Percentiles rank a stretch among this genome's conserved stretches.
phyloP scores from a whole-genome alignment of 371 early-diverging fungal species.

The Mortierella sp. region DNA sequence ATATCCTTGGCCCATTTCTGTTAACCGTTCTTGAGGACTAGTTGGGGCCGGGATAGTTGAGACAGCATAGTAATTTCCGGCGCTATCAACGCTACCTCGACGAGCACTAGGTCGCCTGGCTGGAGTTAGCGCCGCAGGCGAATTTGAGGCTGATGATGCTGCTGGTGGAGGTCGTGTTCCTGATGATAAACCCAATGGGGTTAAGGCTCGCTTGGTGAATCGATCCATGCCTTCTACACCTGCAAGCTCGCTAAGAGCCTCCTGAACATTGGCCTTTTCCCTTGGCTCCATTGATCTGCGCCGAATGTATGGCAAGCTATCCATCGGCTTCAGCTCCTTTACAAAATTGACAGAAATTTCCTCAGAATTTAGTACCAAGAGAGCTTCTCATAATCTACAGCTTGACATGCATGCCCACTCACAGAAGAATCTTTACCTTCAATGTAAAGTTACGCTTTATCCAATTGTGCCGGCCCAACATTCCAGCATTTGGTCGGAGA shows the following conservation, averaged over 20 bases:
- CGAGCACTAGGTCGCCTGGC: constrained; percentile 14
- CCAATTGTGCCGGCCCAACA: constrained; percentile 80
- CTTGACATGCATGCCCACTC: constrained; percentile 4
- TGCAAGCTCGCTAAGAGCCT: constrained; percentile 3
- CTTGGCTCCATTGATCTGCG: constrained; percentile 40
- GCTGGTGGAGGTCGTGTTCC: constrained; percentile 32
- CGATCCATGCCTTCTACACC: neutral
- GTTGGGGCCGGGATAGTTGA: constrained; percentile 44
- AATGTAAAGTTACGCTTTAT: constrained; percentile 55
- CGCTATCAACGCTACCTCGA: constrained; percentile 48
- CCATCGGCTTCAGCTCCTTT: constrained; percentile 52
- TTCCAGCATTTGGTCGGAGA: constrained; percentile 73
- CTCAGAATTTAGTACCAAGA: neutral
- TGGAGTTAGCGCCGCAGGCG: constrained; percentile 5
- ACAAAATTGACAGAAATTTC: neutral
- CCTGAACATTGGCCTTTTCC: constrained; percentile 12
- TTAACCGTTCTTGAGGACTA: constrained; percentile 3
- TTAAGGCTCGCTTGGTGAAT: constrained; percentile 28
- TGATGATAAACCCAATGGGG: constrained; percentile 36
- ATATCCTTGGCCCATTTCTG: constrained; percentile 8
- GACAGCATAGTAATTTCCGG: constrained; percentile 29
- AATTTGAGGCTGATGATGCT: neutral
- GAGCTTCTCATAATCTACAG: neutral
- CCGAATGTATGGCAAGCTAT: constrained; percentile 45
- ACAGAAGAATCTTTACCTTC: constrained; percentile 14